Evolutionary conservation across 108 stramenopile genomes (phyloP), one percentile per base, ranked within the genome.

Genomic region (Cyclotella kingstonii): DNA sequence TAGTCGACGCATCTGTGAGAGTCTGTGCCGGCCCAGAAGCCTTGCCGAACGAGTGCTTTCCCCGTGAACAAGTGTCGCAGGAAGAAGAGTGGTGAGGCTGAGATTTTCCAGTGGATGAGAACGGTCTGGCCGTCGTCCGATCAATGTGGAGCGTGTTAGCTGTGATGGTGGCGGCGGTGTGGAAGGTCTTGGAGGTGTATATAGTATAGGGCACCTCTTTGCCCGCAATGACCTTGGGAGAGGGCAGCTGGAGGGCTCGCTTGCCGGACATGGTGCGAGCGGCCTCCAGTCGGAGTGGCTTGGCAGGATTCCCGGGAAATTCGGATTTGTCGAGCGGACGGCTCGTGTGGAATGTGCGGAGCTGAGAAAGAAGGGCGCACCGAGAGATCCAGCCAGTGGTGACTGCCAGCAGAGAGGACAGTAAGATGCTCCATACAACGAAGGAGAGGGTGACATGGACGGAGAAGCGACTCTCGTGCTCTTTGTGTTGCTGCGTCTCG

Each of bases 111-210:
- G 42, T 19, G 35, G 36, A 56, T 15, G 15, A 28, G 12, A 26
- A 18, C 28, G 36, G 19, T 8, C 17, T 3, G 7, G 14, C 49
- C 18, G 29, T 23, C 17, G 50, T 66, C 10, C 73, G 43, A 47
- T 66, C 73, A 15, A 75, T 66, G 29, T 75, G 73, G 19, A 75
- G 22, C 23, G 66, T 75, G 52, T 61, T 52, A 21, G 49, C 47
- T 7, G 73, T 75, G 44, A 48, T 43, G 2, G 54, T 54, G 5
- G 45, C 73, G 15, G 62, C 59, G 26, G 38, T 62, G 9, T 63
- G 65, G 53, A 82, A 85, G 21, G 63, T 82, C 52, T 85, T 85
- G 27, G 82, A 77, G 14, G 81, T 79, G 51, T 88, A 85, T 5
- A 67, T 54, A 5, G 84, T 85, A 38, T 70, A 66, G 6, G 81